Evolutionary conservation across 768 basidiomycete genomes (phyloP).

Genomic region (Boletales sp.): DNA sequence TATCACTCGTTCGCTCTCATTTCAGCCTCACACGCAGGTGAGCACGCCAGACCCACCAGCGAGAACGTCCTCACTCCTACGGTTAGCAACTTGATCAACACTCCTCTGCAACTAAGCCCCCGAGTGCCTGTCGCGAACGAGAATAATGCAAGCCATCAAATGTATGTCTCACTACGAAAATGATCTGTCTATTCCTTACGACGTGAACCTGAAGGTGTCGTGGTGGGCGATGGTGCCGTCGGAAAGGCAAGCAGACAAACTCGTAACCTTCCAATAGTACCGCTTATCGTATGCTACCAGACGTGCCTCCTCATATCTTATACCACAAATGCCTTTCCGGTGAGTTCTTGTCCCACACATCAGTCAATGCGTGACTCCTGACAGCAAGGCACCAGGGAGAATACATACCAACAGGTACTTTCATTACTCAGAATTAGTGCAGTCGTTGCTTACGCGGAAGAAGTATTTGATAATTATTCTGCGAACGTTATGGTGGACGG

Average conservation of each 20-base stretch:
- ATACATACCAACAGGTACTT: constrained; percentile 89
- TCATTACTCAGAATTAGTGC: background rate
- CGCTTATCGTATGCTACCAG: constrained; percentile 40
- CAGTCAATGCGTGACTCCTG: constrained; percentile 13
- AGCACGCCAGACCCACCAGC: background rate
- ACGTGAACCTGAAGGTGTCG: constrained; percentile 66
- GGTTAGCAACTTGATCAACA: constrained; percentile 14
- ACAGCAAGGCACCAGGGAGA: constrained; percentile 62
- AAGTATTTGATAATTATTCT: constrained; percentile 98
- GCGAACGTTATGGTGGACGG: constrained; percentile 99
- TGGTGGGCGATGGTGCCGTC: constrained; percentile 98
- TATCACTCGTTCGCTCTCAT: background rate
- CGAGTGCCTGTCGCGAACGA: constrained; percentile 8
- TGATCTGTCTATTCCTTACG: constrained; percentile 29
- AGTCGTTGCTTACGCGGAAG: constrained; percentile 9
- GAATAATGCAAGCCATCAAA: constrained; percentile 85
- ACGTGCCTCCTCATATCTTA: constrained; percentile 99
- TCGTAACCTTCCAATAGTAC: background rate
- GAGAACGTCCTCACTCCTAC: constrained; percentile 8
- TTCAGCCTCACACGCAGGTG: constrained; percentile 3
- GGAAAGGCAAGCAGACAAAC: constrained; percentile 70
- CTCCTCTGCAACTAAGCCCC: constrained; percentile 11
- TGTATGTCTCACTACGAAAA: constrained; percentile 46
- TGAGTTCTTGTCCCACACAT: constrained; percentile 39
- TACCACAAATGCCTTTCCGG: constrained; percentile 97